Evolutionary conservation across 805 yeast genomes (phyloP).

Genomic region (Wickerhamiella sergipiensis): DNA sequence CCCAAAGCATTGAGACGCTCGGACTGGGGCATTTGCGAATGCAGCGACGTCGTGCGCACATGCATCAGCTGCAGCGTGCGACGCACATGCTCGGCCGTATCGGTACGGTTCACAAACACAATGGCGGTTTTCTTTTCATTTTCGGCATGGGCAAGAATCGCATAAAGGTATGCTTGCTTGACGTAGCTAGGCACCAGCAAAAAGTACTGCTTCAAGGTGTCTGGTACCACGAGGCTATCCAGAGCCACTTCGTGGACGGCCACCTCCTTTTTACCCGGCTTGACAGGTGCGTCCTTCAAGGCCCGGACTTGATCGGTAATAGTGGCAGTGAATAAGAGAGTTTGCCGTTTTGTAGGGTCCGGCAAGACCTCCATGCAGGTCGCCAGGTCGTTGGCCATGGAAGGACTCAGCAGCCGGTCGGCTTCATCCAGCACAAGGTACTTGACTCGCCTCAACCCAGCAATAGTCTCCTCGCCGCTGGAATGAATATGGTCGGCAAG

Average conservation of each 20-base stretch:
- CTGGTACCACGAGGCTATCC: slow-evolving; percentile 70
- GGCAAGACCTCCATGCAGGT: slow-evolving; percentile 66
- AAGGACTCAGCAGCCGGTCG: slow-evolving; percentile 72
- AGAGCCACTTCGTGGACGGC: slow-evolving; percentile 65
- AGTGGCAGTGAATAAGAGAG: slow-evolving; percentile 87
- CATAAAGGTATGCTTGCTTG: slow-evolving; percentile 75
- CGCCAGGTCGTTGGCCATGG: slow-evolving; percentile 67
- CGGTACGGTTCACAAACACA: slow-evolving; percentile 82
- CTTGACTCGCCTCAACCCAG: slow-evolving; percentile 64
- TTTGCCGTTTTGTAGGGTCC: slow-evolving; percentile 59
- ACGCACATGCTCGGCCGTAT: slow-evolving; percentile 76
- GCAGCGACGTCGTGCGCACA: slow-evolving; percentile 75
- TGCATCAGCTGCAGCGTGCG: slow-evolving; percentile 62
- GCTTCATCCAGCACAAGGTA: slow-evolving; percentile 92
- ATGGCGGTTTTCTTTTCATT: slow-evolving; percentile 59
- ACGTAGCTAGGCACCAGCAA: slow-evolving; percentile 75
- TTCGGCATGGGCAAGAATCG: slow-evolving; percentile 46
- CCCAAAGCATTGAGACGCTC: slow-evolving; percentile 88
- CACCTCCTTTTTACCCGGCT: slow-evolving; percentile 41
- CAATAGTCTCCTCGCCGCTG: slow-evolving; percentile 78
- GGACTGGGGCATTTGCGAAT: slow-evolving; percentile 85
- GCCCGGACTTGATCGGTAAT: slow-evolving; percentile 84
- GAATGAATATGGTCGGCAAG: slow-evolving; percentile 80
- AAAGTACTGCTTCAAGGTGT: slow-evolving; percentile 50
- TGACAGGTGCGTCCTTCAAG: slow-evolving; percentile 48